These are phyloP conservation scores for Rachicladosporium sp. DNA, from an alignment of 2,329 filamentous ascomycete species.

Conservation along the genomic window DNA sequence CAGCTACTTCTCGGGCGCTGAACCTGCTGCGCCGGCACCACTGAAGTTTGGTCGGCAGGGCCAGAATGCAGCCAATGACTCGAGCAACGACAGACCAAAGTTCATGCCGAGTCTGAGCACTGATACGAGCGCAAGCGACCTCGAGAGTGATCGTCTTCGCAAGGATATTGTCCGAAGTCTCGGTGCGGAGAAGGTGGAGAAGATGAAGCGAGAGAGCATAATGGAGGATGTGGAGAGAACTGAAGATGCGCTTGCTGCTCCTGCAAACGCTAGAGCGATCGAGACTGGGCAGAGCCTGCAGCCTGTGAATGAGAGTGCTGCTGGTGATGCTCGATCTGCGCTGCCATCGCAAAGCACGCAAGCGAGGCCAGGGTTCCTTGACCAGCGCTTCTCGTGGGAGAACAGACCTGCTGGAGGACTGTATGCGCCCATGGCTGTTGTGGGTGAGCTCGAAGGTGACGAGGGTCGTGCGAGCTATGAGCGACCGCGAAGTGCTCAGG, in stretches of 20 bases:
- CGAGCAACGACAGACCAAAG: neutral
- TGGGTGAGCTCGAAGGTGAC: slow-evolving; percentile 3
- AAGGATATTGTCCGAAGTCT: slow-evolving; percentile 66
- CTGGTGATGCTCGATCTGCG: slow-evolving; percentile 7
- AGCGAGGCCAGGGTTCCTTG: slow-evolving; percentile 12
- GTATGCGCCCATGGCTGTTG: slow-evolving; percentile 3
- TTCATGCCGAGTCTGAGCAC: slow-evolving; percentile 8
- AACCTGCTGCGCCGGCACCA: slow-evolving; percentile 2
- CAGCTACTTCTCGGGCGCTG: slow-evolving; percentile 10
- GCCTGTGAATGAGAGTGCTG: slow-evolving; percentile 10
- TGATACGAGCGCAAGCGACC: slow-evolving; percentile 34
- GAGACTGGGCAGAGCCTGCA: slow-evolving; percentile 17
- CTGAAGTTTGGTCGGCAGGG: slow-evolving; percentile 4
- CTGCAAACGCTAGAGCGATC: slow-evolving; percentile 12
- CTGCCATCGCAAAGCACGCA: slow-evolving; percentile 1
- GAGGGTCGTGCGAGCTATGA: slow-evolving; percentile 14
- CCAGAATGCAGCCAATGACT: neutral
- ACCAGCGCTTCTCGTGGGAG: slow-evolving; percentile 29
- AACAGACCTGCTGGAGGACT: slow-evolving; percentile 9
- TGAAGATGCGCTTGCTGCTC: slow-evolving; percentile 19
- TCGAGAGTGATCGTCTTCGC: slow-evolving; percentile 58
- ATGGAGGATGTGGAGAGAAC: slow-evolving; percentile 11
- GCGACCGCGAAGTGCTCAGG: slow-evolving; percentile 16
- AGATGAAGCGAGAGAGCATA: slow-evolving; percentile 8
- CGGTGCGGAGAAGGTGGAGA: slow-evolving; percentile 31